Evolutionary conservation across 2,329 filamentous ascomycete genomes (phyloP), one percentile per base, ranked within the genome.

Genomic region (Grosmannia serpens): DNA sequence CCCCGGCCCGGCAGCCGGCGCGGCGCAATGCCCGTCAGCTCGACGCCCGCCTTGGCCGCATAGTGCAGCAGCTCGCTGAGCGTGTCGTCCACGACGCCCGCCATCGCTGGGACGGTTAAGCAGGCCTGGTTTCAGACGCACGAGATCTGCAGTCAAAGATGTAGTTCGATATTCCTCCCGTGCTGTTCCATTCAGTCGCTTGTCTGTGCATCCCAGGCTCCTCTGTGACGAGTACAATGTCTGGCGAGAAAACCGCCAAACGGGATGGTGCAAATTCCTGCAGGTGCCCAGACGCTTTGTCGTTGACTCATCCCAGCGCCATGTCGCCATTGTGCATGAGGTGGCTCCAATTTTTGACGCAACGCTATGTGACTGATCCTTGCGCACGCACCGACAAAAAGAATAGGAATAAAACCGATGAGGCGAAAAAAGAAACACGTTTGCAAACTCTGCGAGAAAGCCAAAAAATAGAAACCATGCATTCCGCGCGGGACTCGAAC

Each of bases 1-100:
- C 91, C 91, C 58, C 87, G 79, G 1, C 85, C 87, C 7, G 85
- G 81, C 20, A 95, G 84, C 46, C 75, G 75, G 47, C 83, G 78
- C 6, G 89, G 85, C 2, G 75, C 75, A 53, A 95, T 82, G 31
- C 84, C 85, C 65, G 86, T 77, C 63, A 90, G 80, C 41, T 78
- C 71, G 31, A 95, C 79, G 17, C 87, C 88, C 59, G 83, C 78
- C 1, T 73, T 70, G 50, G 76, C 69, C 1, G 87, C 86, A 88
- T 90, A 95, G 20, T 20, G 58, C 56, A 64, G 56, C 35, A 64
- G 55, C 29, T 61, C 60, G 7, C 55, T 26, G 17, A 64, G 29
- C 3, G 58, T 55, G 31, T 61, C 58, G 58, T 61, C 62, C 52
- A 59, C 61, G 41, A 29, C 31, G 35, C 13, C 44, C 8, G 38